phyloP scores from a whole-genome alignment of 2,329 filamentous ascomycete species.

The Sporothrix euskadiensis region DNA sequence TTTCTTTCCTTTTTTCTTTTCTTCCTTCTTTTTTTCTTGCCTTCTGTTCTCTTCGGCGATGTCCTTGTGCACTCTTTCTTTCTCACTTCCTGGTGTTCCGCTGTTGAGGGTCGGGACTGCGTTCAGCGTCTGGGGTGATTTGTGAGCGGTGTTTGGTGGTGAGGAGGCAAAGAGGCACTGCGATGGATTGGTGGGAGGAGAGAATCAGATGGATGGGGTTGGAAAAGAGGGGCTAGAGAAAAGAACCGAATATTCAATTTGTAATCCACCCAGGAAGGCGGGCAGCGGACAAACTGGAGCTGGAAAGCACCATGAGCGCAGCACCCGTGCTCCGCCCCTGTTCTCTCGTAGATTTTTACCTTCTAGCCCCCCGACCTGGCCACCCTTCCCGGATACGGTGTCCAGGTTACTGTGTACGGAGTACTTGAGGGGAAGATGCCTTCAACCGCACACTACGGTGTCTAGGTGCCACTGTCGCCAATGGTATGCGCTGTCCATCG shows the following conservation, averaged over 20 bases:
- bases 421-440: conserved; percentile 14
- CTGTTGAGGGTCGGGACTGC: neutral
- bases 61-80: neutral
- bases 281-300: conserved; percentile 22
- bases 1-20: conserved; percentile 10
- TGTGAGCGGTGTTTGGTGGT: neutral
- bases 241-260: conserved; percentile 35
- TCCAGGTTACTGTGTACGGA: neutral
- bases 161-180: conserved; percentile 27
- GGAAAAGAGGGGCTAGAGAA: conserved; percentile 34
- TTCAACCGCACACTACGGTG: neutral
- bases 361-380: conserved; percentile 13
- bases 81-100: conserved; percentile 4
- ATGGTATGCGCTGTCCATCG: neutral
- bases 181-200: conserved; percentile 13
- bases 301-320: neutral
- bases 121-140: neutral
- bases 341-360: conserved; percentile 1
- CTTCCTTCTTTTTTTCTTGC: neutral
- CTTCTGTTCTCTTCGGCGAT: neutral
- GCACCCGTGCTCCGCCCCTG: conserved; percentile 19
- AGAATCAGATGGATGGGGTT: conserved; percentile 28
- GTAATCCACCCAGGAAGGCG: conserved; percentile 32
- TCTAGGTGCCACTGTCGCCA: neutral
- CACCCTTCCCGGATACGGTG: conserved; percentile 5